These are phyloP conservation scores for Russula lepida DNA, from an alignment of 768 basidiomycete genomes.

Conservation along the genomic window DNA sequence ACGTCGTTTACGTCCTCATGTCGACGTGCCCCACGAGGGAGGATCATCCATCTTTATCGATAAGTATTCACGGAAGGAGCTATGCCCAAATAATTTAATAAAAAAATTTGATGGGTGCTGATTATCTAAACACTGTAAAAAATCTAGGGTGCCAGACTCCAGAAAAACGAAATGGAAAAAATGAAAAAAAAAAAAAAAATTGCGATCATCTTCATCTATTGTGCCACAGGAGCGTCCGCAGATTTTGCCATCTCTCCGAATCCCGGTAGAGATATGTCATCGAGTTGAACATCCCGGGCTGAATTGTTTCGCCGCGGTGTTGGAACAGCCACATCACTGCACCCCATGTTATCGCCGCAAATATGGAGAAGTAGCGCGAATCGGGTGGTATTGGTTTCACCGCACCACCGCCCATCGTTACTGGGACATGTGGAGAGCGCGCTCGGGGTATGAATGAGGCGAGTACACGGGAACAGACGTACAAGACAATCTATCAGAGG, in stretches of 20 bases:
- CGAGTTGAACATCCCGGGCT: conserved; percentile 93
- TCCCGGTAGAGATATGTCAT: conserved; percentile 96
- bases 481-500: conserved; percentile 79
- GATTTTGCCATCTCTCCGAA: conserved; percentile 75
- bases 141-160: neutral
- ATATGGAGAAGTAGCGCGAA: conserved; percentile 73
- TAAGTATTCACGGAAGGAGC: conserved; percentile 8
- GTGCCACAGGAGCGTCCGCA: conserved; percentile 86
- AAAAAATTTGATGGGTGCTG: neutral
- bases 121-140: conserved; percentile 9
- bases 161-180: no score
- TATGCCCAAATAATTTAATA: neutral
- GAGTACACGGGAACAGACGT: conserved; percentile 87
- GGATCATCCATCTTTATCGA: conserved; percentile 22
- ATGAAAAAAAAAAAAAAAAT: neutral
- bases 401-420: conserved; percentile 34
- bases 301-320: conserved; percentile 80
- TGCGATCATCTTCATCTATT: conserved; percentile 47
- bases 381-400: conserved; percentile 77
- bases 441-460: conserved; percentile 87
- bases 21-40: conserved; percentile 6
- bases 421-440: conserved; percentile 41
- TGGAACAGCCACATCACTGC: conserved; percentile 95
- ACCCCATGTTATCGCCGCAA: conserved; percentile 89
- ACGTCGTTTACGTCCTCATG: conserved; percentile 12